Evolutionary conservation across 2,329 filamentous ascomycete species (phyloP), one percentile per base, ranked within the genome.

Genomic region (Calonectria hongkongensis): DNA sequence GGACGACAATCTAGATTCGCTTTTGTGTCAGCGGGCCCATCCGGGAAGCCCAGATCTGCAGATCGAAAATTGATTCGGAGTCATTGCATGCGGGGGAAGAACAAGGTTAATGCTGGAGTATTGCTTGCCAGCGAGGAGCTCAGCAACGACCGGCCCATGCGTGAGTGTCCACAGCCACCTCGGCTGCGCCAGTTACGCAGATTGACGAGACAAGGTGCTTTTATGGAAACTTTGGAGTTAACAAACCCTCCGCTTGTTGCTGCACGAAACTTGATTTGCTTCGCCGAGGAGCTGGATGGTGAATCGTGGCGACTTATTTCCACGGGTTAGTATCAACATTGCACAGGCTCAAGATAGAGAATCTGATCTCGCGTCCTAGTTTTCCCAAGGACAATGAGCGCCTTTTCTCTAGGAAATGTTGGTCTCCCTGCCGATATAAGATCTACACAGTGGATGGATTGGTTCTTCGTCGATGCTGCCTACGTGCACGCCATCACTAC

Each of bases 1-100:
- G 21, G 36, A 45, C n/a, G n/a, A 16, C 54, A 58, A 41, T 41
- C 54, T 16, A 10, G 54, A 4, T 63, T 27, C 16, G 36, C 36
- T 9, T 63, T 63, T 63, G 58, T 45, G 58, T 63, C 58, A 45
- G 39, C 58, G 25, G 41, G 27, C 39, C 9, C 36, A 41, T 28
- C 6, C 18, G 39, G 25, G 10, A 63, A 45, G 21, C 25, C 4
- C 15, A 45, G 16, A 28, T 43, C 25, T 15, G 30, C 33, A n/a
- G 58, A 63, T 4, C 36, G 39, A 63, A 63, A 63, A 43, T 16
- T n/a, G 16, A 63, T 63, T 27, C 58, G 39, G 27, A 63, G 58
- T 25, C 41, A 63, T 30, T 63, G 58, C 12, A 63, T 63, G 58
- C 36, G 41, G 25, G 58, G 58, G 27, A 63, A 63, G 41, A 63